These are phyloP conservation scores for Podaxis sp. DNA, from an alignment of 768 basidiomycete genomes.

Conservation along the genomic window DNA sequence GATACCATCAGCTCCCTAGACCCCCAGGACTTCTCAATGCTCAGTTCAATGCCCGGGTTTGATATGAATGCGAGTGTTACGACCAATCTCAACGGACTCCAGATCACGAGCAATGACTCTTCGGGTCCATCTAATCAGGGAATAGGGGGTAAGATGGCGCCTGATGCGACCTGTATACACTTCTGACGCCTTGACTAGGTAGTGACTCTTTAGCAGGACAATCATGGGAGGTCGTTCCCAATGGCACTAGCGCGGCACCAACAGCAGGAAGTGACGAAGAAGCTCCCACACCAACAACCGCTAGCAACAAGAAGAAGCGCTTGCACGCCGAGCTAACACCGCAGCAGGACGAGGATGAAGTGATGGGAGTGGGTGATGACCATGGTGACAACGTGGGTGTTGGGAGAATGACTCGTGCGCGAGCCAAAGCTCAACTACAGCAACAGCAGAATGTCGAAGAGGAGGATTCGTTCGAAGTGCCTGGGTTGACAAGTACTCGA, in stretches of 20 bases:
- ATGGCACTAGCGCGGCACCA: slow-evolving; percentile 16
- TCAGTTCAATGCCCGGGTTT: slow-evolving; percentile 12
- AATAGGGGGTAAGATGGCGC: not conserved
- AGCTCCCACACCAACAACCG: slow-evolving; percentile 14
- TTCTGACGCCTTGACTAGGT: slow-evolving; percentile 21
- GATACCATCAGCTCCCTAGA: slow-evolving; percentile 13
- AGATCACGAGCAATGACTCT: slow-evolving; percentile 23
- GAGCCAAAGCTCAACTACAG: slow-evolving; percentile 13
- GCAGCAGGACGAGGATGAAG: slow-evolving; percentile 35
- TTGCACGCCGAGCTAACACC: slow-evolving; percentile 41
- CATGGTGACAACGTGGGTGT: slow-evolving; percentile 4
- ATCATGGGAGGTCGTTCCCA: slow-evolving; percentile 55
- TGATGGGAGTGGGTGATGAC: not conserved
- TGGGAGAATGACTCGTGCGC: slow-evolving; percentile 12
- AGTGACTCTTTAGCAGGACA: slow-evolving; percentile 40
- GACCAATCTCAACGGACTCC: slow-evolving; percentile 24
- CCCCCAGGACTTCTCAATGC: slow-evolving; percentile 13
- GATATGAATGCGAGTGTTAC: slow-evolving; percentile 24
- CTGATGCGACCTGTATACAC: not conserved
- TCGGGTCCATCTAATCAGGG: slow-evolving; percentile 34
- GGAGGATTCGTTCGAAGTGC: slow-evolving; percentile 14
- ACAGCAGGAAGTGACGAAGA: slow-evolving; percentile 12
- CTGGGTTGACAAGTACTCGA: slow-evolving; percentile 10
- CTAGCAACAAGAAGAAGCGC: slow-evolving; percentile 37
- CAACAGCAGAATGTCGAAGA: slow-evolving; percentile 3